Percentiles rank a stretch among this genome's conserved stretches.
Evolutionary conservation across 2,329 filamentous ascomycete genomes (phyloP).

Genomic region (Pyrenochaeta sp.): DNA sequence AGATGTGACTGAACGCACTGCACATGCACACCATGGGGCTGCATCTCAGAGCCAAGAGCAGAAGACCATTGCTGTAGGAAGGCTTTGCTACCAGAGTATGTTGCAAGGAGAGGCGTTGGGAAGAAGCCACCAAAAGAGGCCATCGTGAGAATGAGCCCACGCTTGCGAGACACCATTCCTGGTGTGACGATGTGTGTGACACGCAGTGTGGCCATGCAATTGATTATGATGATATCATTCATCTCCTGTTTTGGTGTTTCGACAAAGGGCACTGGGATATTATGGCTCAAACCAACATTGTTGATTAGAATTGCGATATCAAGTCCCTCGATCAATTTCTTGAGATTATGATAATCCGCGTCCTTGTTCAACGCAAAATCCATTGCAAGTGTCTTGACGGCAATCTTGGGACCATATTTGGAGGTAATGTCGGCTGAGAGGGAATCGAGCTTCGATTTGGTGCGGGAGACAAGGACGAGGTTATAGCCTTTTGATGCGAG

Average conservation of each 20-base stretch:
- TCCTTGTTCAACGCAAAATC: conserved; percentile 86
- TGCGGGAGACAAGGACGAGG: conserved; percentile 92
- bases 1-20: conserved; percentile 92
- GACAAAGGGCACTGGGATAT: conserved; percentile 88
- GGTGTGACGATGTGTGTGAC: conserved; percentile 87
- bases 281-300: conserved; percentile 95
- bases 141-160: conserved; percentile 94
- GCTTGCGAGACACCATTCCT: conserved; percentile 82
- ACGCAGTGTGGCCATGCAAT: conserved; percentile 88
- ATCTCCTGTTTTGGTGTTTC: conserved; percentile 83
- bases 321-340: conserved; percentile 72
- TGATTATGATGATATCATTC: conserved; percentile 91
- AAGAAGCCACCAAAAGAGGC: conserved; percentile 94
- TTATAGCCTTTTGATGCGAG: conserved; percentile 94
- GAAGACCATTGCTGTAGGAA: conserved; percentile 98
- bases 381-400: conserved; percentile 86
- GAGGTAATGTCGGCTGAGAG: conserved; percentile 78
- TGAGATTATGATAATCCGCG: conserved; percentile 79
- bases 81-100: conserved; percentile 96
- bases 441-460: conserved; percentile 85
- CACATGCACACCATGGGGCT: conserved; percentile 83
- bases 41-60: conserved; percentile 83
- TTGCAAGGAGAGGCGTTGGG: conserved; percentile 90
- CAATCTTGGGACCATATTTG: conserved; percentile 69
- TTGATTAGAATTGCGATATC: conserved; percentile 92